Evolutionary conservation across 768 basidiomycete species (phyloP), one percentile per base, ranked within the genome.

Genomic region (Collybia sp.): DNA sequence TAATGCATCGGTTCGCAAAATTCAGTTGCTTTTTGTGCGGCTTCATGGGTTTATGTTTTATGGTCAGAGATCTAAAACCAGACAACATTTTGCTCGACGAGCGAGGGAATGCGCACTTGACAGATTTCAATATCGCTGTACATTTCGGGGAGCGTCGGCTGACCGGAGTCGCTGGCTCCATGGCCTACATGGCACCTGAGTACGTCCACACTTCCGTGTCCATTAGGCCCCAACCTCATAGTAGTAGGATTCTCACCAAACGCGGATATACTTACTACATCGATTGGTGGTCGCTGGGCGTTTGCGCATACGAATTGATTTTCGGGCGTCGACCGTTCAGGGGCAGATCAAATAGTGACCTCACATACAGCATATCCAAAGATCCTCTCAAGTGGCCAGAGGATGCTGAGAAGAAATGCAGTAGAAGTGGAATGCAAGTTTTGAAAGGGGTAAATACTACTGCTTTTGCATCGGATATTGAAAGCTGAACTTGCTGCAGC

Each of bases 161-260:
- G 30, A 93, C 88, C 11, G 93, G 93, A 17, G 88, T 99, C 0
- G 95, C 95, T 17, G 95, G 95, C 8, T 95, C 92, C 43, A 95
- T 98, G 94, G 95, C 95, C 2, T 99, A 99, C 63, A 99, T 99
- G 95, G 94, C 87, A 35, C 86, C 85, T 2, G 84, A 88, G 81
- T 85, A 58, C 45, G 76, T 25, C 25, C 25, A 12, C 63, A 37
- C 33, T 35, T 10, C 38, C 42, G 40, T 47, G 40, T 44, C 42
- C 35, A 33, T 37, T 15, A 39, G 25, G 42, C 20, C 49, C 48
- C 18, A 38, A 52, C 15, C 46, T 52, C 25, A 48, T 43, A 45
- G 40, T 30, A 41, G 12, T 54, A 79, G 74, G 61, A 95, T 99
- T 39, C 72, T 99, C 35, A 73, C 82, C 38, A 96, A 96, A 65